Evolutionary conservation across 148 eudicot genomes (phyloP).

Genomic region (Rhododendron ferrugineum): DNA sequence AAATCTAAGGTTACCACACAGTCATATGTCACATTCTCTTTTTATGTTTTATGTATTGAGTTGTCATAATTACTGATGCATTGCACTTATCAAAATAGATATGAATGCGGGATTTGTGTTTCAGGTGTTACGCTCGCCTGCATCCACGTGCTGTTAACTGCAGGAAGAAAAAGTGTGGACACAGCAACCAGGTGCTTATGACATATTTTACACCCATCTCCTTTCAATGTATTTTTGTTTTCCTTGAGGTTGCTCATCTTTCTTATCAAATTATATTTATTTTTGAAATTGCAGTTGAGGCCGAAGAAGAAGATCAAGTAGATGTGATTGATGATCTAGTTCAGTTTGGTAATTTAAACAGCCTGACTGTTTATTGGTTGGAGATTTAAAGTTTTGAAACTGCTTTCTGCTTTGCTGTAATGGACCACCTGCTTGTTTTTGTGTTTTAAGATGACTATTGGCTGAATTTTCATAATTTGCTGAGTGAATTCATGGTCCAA

Average conservation of each 20-base stretch:
- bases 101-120: not conserved
- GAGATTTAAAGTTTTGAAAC: not conserved
- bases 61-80: not conserved
- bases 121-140: constrained; percentile 54
- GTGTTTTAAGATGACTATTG: not conserved
- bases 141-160: constrained; percentile 53
- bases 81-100: not conserved
- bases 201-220: not conserved
- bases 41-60: not conserved
- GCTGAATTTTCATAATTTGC: not conserved
- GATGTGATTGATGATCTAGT: not conserved
- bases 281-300: not conserved
- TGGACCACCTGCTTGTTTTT: not conserved
- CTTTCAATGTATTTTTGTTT: not conserved
- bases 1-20: too few relatives aligned
- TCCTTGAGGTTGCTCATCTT: not conserved
- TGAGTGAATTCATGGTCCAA: not conserved
- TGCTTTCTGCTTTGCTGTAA: not conserved
- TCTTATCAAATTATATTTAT: not conserved
- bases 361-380: not conserved
- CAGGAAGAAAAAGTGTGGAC: constrained; percentile 58
- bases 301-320: not conserved
- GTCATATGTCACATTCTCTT: not conserved
- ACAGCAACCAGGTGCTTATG: constrained; percentile 40
- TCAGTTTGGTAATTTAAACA: not conserved